Evolutionary conservation across 208 protist species (phyloP), one percentile per base, ranked within the genome.

Genomic region (Leishmania aethiopica): DNA sequence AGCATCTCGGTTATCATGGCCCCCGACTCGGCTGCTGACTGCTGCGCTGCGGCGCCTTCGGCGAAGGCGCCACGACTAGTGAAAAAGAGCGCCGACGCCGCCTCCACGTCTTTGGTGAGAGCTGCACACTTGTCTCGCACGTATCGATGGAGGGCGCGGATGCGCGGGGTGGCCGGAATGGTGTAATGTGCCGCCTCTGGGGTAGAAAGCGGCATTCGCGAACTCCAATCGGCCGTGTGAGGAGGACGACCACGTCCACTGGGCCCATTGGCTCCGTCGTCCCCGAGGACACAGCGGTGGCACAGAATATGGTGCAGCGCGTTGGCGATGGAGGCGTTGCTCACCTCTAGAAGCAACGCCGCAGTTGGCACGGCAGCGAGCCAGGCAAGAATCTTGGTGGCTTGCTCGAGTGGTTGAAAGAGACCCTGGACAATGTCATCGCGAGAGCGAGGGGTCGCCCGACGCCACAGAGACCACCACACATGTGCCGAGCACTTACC

Each of bases 391-490:
- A 93, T 82, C 17, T 86, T 73, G 45, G 64, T 75, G 19, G 90
- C 92, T 76, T 92, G 83, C 76, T 88, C 89, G 55, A 83, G 69
- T 3, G 90, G 83, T 28, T 84, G 79, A 74, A 95, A 93, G 60
- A 87, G 78, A 62, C 83, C 67, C 0, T 80, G 75, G 49, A 92
- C 67, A 55, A 97, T 93, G 42, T 91, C 86, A 25, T 82, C 78
- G 42, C 78, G 86, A 13, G 90, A 89, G 17, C 92, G 90, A 11
- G 94, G 94, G 11, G 69, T 82, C 32, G 94, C 92, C 67, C 85
- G 74, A 40, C 77, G 37, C 94, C 94, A 97, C 69, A 97, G 76
- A 42, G 83, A 62, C 92, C 89, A 95, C 94, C 92, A 97, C 79
- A 94, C 82, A 84, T 95, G 62, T 37, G 73, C 72, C 51, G 80